These are phyloP conservation scores for Aspergillus flavus DNA, from an alignment of 2,329 filamentous ascomycete genomes.

Conservation along the genomic window DNA sequence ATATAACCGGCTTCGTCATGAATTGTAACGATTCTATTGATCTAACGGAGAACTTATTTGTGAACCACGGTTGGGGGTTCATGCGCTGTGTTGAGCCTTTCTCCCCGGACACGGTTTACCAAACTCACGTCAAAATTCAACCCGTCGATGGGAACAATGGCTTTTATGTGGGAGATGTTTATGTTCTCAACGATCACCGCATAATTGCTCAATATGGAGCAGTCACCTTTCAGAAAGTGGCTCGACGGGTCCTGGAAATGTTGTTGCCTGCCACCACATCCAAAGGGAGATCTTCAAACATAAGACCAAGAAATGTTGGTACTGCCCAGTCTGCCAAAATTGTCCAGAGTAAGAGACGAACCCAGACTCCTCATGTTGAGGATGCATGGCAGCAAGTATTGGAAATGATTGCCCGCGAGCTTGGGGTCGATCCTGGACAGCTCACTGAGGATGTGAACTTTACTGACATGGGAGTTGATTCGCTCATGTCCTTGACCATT, in stretches of 20 bases:
- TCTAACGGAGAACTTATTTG: neutral
- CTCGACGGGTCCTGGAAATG: neutral
- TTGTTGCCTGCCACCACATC: neutral
- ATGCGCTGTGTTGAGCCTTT: neutral
- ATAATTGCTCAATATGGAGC: neutral
- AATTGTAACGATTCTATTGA: neutral
- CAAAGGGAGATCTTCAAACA: neutral
- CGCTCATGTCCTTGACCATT: neutral
- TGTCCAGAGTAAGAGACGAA: neutral
- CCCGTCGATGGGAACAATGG: neutral
- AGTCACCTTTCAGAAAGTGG: neutral
- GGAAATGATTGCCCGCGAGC: neutral
- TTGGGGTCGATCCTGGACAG: neutral
- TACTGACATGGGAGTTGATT: conserved; percentile 2
- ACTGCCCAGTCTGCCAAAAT: too few species aligned
- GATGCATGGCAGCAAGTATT: neutral
- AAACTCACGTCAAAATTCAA: conserved; percentile 5
- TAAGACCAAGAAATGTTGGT: neutral
- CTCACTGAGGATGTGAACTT: neutral
- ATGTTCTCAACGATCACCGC: neutral
- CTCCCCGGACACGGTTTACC: neutral
- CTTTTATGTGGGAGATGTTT: neutral
- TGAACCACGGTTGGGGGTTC: neutral
- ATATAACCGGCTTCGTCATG: neutral
- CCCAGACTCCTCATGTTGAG: too few species aligned